Conservation (phyloP, 306 rosid species). For the Boehmeria nivea region DNA sequence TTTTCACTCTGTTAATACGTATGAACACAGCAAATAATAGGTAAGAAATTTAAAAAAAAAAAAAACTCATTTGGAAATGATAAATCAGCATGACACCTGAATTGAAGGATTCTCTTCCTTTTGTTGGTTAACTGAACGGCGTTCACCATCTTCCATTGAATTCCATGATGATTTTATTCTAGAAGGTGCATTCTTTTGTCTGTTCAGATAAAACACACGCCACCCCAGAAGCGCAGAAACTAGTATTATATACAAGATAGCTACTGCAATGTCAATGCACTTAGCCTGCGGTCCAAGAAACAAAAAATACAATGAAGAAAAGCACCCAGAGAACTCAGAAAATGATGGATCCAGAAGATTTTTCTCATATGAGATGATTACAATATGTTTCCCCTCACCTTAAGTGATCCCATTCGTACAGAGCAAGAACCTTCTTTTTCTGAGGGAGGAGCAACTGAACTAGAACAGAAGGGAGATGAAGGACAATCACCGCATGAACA, state of each 20-base stretch:
- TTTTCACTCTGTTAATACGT: constrained; percentile 10
- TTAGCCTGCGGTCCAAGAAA: constrained; percentile 58
- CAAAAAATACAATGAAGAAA: constrained; percentile 28
- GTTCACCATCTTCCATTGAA: constrained; percentile 38
- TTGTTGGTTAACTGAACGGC: constrained; percentile 46
- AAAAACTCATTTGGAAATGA: background rate
- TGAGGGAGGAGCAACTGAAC: constrained; percentile 48
- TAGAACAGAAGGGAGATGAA: constrained; percentile 68
- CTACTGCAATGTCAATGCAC: constrained; percentile 64
- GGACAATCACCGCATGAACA: constrained; percentile 99
- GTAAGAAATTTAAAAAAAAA: background rate
- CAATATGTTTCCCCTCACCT: constrained; percentile 43
- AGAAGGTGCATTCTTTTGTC: constrained; percentile 46
- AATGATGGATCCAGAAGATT: background rate
- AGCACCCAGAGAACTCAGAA: constrained; percentile 5
- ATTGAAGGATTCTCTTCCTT: constrained; percentile 72
- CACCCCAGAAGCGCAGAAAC: constrained; percentile 70
- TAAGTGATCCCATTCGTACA: constrained; percentile 66
- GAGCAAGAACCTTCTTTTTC: constrained; percentile 55
- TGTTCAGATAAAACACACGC: constrained; percentile 56
- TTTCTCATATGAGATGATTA: background rate
- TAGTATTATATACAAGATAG: constrained; percentile 61
- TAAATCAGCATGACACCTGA: constrained; percentile 54
- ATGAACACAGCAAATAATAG: too few species aligned
- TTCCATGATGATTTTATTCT: constrained; percentile 46